Percentiles rank a stretch among this genome's conserved stretches.
Evolutionary conservation across 1,284 basidiomycete species (phyloP).

Genomic region (Tetrapyrgos nigripes): DNA sequence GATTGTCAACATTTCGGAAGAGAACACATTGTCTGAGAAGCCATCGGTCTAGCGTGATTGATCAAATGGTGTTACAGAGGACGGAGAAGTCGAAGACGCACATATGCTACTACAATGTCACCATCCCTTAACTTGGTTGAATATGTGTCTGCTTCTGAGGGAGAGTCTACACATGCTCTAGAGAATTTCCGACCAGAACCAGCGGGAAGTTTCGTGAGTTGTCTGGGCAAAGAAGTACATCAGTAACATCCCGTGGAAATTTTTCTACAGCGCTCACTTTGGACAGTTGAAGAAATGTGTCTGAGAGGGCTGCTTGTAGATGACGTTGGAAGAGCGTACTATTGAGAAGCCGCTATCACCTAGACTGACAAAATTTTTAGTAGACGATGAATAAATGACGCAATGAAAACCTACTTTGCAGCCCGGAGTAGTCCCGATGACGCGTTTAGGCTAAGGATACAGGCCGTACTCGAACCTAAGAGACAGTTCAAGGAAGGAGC

Average conservation of each 20-base stretch:
- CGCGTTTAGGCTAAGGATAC: slow-evolving; percentile 79
- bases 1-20: slow-evolving; percentile 71
- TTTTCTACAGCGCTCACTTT: slow-evolving; percentile 47
- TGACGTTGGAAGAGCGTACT: slow-evolving; percentile 70
- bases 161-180: slow-evolving; percentile 62
- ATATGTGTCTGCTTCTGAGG: slow-evolving; percentile 68
- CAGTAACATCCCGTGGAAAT: not conserved
- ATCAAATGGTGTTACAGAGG: slow-evolving; percentile 21
- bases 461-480: slow-evolving; percentile 87
- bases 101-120: slow-evolving; percentile 76
- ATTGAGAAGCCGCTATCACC: slow-evolving; percentile 89
- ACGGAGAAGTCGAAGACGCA: slow-evolving; percentile 40
- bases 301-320: slow-evolving; percentile 70
- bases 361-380: slow-evolving; percentile 52
- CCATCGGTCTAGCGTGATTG: slow-evolving; percentile 77
- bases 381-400: slow-evolving; percentile 8
- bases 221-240: slow-evolving; percentile 46
- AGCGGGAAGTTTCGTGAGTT: slow-evolving; percentile 72
- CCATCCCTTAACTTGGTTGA: slow-evolving; percentile 74
- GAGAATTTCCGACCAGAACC: slow-evolving; percentile 48
- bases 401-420: slow-evolving; percentile 67
- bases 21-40: slow-evolving; percentile 86
- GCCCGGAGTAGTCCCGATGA: slow-evolving; percentile 77
- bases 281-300: slow-evolving; percentile 88
- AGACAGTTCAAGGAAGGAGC: not conserved